Percentiles rank a stretch among this genome's conserved stretches.
These are phyloP conservation scores for Phytophthora lateralis DNA, from an alignment of 352 stramenopile genomes.

Conservation along the genomic window DNA sequence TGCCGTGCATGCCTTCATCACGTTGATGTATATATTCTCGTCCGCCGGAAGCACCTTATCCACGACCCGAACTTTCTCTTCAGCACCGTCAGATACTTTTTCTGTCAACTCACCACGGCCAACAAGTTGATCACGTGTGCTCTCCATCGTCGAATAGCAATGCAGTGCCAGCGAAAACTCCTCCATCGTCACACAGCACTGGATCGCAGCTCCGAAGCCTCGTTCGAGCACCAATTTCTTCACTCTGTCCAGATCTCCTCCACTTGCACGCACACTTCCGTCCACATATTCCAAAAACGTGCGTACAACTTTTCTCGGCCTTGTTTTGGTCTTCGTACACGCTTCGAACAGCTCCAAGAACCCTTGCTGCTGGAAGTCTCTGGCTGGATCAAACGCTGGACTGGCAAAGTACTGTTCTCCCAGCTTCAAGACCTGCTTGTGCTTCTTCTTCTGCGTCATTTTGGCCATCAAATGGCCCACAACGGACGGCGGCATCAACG, in stretches of 20 bases:
- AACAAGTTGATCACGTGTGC: constrained; percentile 7
- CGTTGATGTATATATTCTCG: constrained; percentile 84
- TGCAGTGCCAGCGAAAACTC: constrained; percentile 56
- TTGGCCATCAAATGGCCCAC: constrained; percentile 56
- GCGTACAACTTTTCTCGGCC: constrained; percentile 30
- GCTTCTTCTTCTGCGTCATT: constrained; percentile 45
- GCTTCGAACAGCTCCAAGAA: constrained; percentile 65
- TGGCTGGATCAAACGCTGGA: constrained; percentile 30
- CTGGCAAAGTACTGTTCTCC: constrained; percentile 42
- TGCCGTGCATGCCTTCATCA: constrained; percentile 59
- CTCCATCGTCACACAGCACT: constrained; percentile 53
- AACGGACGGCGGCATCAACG: constrained; percentile 49
- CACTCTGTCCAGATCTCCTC: constrained; percentile 12
- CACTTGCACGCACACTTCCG: constrained; percentile 7
- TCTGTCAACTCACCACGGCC: constrained; percentile 23
- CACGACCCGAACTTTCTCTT: constrained; percentile 16
- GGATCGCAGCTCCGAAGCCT: constrained; percentile 73
- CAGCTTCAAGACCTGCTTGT: constrained; percentile 43
- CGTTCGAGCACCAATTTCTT: constrained; percentile 43
- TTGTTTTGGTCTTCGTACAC: constrained; percentile 17
- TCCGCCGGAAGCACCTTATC: constrained; percentile 46
- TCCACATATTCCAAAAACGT: constrained; percentile 56
- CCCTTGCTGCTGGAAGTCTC: constrained; percentile 63
- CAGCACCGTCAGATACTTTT: neutral
- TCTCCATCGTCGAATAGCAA: constrained; percentile 37